Conservation (phyloP, 495 filamentous ascomycete genomes). For the Penicillium steckii region DNA sequence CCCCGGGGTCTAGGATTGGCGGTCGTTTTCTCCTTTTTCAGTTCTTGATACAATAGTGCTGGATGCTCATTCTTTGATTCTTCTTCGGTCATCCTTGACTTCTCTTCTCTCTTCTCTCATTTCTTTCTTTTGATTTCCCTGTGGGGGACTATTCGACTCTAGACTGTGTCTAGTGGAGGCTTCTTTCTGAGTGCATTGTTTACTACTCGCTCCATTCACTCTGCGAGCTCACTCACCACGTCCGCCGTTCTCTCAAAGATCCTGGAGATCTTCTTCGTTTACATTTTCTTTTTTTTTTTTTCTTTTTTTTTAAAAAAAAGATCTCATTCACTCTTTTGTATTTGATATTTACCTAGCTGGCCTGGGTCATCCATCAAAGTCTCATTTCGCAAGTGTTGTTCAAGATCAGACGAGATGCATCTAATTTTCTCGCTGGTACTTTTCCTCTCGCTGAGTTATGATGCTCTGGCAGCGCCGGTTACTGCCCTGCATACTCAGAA, state of each 20-base stretch:
- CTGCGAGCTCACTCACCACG: not conserved
- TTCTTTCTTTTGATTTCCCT: conserved; percentile 18
- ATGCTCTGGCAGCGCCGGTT: conserved; percentile 36
- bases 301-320: not conserved
- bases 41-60: conserved; percentile 10
- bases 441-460: conserved; percentile 35
- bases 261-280: conserved; percentile 4
- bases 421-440: conserved; percentile 29
- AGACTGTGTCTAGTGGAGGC: conserved; percentile 2
- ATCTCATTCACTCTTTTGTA: conserved; percentile 1
- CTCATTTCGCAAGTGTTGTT: not conserved
- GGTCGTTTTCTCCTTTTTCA: conserved; percentile 13
- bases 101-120: conserved; percentile 19
- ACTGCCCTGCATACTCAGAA: conserved; percentile 14
- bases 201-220: not conserved
- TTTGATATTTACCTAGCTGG: conserved; percentile 10
- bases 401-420: conserved; percentile 25
- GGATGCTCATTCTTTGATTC: not conserved
- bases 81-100: conserved; percentile 6
- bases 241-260: conserved; percentile 1
- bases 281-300: not conserved
- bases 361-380: conserved; percentile 9
- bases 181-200: not conserved
- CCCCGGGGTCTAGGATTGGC: conserved; percentile 10
- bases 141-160: conserved; percentile 15